A percentile compares a stretch with the other conserved stretches of the same genome.
Conservation (phyloP, 2,329 filamentous ascomycete genomes). For the Trichoderma arundinaceum region DNA sequence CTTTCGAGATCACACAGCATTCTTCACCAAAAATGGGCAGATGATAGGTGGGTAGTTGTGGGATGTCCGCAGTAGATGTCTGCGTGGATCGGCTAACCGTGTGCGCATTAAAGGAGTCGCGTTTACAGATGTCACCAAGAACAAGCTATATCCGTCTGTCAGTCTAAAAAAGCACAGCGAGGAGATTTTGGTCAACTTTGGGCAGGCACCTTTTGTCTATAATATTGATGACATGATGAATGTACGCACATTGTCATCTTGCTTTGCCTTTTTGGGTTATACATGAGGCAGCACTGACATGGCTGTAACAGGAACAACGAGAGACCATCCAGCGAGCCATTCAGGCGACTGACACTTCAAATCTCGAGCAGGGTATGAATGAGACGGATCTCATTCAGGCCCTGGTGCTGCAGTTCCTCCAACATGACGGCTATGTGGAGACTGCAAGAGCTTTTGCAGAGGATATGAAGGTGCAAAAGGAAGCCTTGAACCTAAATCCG, state of each 20-base stretch:
- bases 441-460: slow-evolving; percentile 86
- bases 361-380: slow-evolving; percentile 65
- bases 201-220: slow-evolving; percentile 79
- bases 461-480: slow-evolving; percentile 77
- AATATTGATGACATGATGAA: slow-evolving; percentile 88
- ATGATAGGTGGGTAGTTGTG: slow-evolving; percentile 54
- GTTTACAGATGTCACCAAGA: slow-evolving; percentile 68
- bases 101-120: slow-evolving; percentile 62
- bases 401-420: slow-evolving; percentile 82
- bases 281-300: slow-evolving; percentile 8
- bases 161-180: slow-evolving; percentile 70
- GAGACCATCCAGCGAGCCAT: slow-evolving; percentile 66
- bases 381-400: slow-evolving; percentile 83
- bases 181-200: slow-evolving; percentile 68
- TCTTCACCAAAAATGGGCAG: slow-evolving; percentile 71
- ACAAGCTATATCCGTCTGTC: slow-evolving; percentile 69
- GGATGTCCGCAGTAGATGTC: not conserved
- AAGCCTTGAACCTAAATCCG: slow-evolving; percentile 67
- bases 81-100: not conserved
- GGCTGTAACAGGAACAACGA: slow-evolving; percentile 60
- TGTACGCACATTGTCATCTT: slow-evolving; percentile 53
- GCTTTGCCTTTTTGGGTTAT: not conserved
- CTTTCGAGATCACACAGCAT: slow-evolving; percentile 67
- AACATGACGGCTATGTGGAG: slow-evolving; percentile 94
- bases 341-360: slow-evolving; percentile 59